Base-by-base conservation (phyloP, 2,329 filamentous ascomycete genomes). In the Exophiala calicioides region DNA sequence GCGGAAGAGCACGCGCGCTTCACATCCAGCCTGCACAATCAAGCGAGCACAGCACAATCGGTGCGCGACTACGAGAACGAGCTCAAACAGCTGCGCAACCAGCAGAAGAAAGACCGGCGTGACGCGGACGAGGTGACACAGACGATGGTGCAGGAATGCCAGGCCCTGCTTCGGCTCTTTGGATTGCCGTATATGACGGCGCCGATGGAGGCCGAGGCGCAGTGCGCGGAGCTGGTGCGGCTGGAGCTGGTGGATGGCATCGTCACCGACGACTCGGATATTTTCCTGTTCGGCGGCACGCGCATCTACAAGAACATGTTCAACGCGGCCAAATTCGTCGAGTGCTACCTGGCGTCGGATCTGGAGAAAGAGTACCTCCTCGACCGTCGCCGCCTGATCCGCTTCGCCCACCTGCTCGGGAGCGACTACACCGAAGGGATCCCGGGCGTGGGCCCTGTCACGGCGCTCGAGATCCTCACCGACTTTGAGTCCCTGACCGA, bases 251-350 rank as follows among this genome's bases (percentile, higher is more conserved):
- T 98, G 6, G 94, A 98, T 64, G 93, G 94, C 9, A 95, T 98
- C 52, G 90, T 98, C 21, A 98, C 94, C 0, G 93, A 98, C 61
- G 93, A 98, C 65, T 94, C 87, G 2, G 93, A 98, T 72, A 94
- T 85, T 1, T 98, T 98, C 62, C 79, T 98, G 1, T 98, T 98
- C 66, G 94, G 93, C 13, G 94, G 93, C 27, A 98, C 90, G 0
- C 79, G 91, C 13, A 86, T 98, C 16, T 98, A 98, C 76, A 98
- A 98, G 68, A 98, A 98, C 73, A 95, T 98, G 90, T 98, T 98
- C 76, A 98, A 96, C 68, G 85, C 89, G 60, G 93, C 93, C 67
- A 98, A 98, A 65, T 95, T 89, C 60, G 93, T 98, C 31, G 93
- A 98, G 70, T 97, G 93, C 69, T 98, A 97, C 64, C 78, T 98